Evolutionary conservation across 2,329 filamentous ascomycete species (phyloP).

Genomic region (Aspergillus quadrilineatus): DNA sequence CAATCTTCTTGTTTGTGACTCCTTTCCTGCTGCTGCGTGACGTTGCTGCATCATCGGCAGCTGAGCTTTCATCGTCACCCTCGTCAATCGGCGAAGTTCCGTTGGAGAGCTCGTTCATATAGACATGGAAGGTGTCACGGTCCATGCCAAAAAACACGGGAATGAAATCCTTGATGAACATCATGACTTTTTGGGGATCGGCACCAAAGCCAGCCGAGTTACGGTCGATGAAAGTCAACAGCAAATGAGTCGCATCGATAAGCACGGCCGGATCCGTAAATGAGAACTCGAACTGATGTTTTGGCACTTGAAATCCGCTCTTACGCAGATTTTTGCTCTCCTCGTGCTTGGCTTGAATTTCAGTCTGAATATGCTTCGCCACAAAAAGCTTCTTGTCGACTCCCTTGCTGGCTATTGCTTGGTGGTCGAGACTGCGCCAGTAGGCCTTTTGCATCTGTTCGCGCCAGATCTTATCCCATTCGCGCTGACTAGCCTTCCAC

Average conservation of each 20-base stretch:
- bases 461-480: conserved; percentile 99
- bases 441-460: conserved; percentile 93
- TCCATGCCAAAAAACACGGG: conserved; percentile 74
- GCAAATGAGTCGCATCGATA: conserved; percentile 49
- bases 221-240: conserved; percentile 49
- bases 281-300: conserved; percentile 72
- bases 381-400: conserved; percentile 90
- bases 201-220: conserved; percentile 51
- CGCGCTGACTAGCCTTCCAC: conserved; percentile 93
- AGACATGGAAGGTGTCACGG: conserved; percentile 66
- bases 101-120: conserved; percentile 66
- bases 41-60: conserved; percentile 67
- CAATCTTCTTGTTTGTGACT: conserved; percentile 67
- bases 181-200: conserved; percentile 71
- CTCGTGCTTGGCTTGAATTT: conserved; percentile 89
- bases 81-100: conserved; percentile 72
- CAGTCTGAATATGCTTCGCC: conserved; percentile 82
- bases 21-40: conserved; percentile 64
- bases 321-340: conserved; percentile 75
- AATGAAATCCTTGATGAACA: conserved; percentile 75
- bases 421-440: conserved; percentile 93
- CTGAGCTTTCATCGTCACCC: conserved; percentile 70
- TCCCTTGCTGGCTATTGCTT: conserved; percentile 85
- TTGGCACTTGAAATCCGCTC: conserved; percentile 59
- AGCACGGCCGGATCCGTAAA: conserved; percentile 72